Base-by-base conservation (phyloP, 1,139 yeast genomes). In the Tardiomyces digboiensis region DNA sequence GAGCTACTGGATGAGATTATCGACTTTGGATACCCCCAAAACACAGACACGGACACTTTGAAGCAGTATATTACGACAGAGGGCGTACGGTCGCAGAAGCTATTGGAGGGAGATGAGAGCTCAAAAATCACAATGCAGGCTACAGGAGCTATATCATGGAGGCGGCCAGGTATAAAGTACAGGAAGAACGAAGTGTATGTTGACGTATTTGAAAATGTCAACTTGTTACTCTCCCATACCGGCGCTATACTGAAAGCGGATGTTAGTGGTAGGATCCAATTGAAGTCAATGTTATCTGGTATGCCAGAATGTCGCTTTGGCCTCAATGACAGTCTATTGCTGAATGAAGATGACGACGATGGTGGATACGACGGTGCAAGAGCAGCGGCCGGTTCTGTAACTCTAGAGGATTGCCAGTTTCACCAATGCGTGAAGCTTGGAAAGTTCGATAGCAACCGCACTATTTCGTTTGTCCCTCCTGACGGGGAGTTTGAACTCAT, bases 401-500 rank as follows among this genome's bases (percentile, higher is more conserved):
- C 71, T 1, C 64, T 87, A 13, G 86, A 82, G 53, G 95, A 87
- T 60, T 80, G 87, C 55, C 87, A 84, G 53, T 85, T 89, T 64
- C 97, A 91, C 62, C 93, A 86, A 55, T 83, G 95, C 62, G 95
- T 86, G 29, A 74, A 82, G 45, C 67, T 85, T 42, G 76, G 80
- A 39, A 74, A 76, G 56, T 85, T 83, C 60, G 88, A 83, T 53
- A 60, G 73, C 7, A 82, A 80, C 38, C 70, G 84, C 42, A 71
- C 78, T 42, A 82, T 87, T 47, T 76, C 78, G 42, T 87, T 87
- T 54, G 72, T 82, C 12, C 95, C 95, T 5, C 95, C 97, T 1
- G 97, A 89, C 65, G 97, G 97, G 0, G 82, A 80, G 46, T 87
- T 87, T 61, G 95, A 88, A 60, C 73, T 91, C 46, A 82, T 91